Base-by-base conservation (phyloP, 2,329 filamentous ascomycete genomes). In the Drechslerella dactyloides region DNA sequence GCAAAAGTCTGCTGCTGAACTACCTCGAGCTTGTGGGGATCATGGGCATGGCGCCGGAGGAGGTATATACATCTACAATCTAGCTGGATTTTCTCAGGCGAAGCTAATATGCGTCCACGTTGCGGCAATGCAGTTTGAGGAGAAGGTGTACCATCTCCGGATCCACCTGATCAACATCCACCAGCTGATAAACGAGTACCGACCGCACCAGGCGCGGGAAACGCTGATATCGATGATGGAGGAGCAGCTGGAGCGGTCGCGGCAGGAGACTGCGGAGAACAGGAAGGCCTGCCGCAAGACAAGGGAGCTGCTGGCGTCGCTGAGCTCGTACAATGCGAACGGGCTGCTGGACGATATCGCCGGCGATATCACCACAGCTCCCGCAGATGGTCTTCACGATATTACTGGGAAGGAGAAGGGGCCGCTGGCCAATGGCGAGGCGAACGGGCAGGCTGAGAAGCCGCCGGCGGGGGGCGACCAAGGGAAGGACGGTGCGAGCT, bases 131-230 rank as follows among this genome's bases (percentile, higher is more conserved):
- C n/a, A 89, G 78, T 89, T 87, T 57, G 82, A 85, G 24, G 84
- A 86, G 46, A 96, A 96, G 78, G 84, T 93, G 51, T 83, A 86
- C 50, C 89, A 97, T 79, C 81, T 99, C 33, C 85, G 89, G 76
- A 92, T 89, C 15, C 82, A 97, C 27, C 89, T 96, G 74, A 88
- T 93, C 79, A 97, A 97, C 79, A 89, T 96, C 77, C 92, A 97
- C 80, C 91, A 96, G 77, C 84, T 96, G 60, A 87, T 97, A 75
- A 99, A 99, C 79, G 89, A 96, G 79, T 97, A 96, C 80, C 85
- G 93, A 33, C 93, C 93, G 8, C 93, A 97, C 78, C 93, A 97
- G 81, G 92, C 93, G 23, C 83, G 93, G 50, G 93, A 97, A 81
- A 92, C 89, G 27, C 82, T 96, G 66, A 96, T 96, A 33, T 81